phyloP scores from a whole-genome alignment of 352 stramenopile species.

The Phytopythium litorale region DNA sequence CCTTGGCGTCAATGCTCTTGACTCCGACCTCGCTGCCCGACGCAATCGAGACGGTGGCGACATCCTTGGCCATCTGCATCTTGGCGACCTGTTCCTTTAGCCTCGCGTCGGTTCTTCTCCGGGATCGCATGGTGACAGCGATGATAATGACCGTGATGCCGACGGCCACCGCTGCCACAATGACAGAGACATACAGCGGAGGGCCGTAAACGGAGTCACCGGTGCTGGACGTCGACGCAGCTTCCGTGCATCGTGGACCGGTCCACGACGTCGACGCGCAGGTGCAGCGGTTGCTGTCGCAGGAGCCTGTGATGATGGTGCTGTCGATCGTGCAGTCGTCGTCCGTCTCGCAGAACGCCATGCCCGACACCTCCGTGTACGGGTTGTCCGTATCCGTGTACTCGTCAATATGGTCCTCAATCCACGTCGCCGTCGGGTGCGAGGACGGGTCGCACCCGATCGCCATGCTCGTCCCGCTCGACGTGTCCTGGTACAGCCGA shows the following conservation, averaged over 20 bases:
- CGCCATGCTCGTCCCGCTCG: conserved; percentile 29
- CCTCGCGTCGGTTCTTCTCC: conserved; percentile 12
- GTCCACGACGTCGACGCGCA: conserved; percentile 34
- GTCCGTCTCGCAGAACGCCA: conserved; percentile 38
- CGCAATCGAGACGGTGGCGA: conserved; percentile 13
- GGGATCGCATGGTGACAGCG: conserved; percentile 9
- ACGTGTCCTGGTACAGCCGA: conserved; percentile 30
- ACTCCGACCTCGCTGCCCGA: conserved; percentile 13
- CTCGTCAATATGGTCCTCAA: conserved; percentile 50
- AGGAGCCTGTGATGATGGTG: conserved; percentile 27
- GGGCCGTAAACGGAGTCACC: conserved; percentile 13
- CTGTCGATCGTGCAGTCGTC: conserved; percentile 45
- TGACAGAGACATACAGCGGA: conserved; percentile 22
- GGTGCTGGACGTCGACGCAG: conserved; percentile 12
- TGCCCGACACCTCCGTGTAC: conserved; percentile 31
- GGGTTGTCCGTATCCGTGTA: conserved; percentile 48
- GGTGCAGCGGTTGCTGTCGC: conserved; percentile 25
- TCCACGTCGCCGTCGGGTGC: conserved; percentile 58
- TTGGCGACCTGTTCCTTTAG: conserved; percentile 16
- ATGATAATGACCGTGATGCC: conserved; percentile 12
- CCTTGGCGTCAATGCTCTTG: conserved; percentile 14
- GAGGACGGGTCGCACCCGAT: conserved; percentile 43
- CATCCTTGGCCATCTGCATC: conserved; percentile 17
- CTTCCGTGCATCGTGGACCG: conserved; percentile 41
- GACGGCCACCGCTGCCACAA: conserved; percentile 18